Percentiles rank a stretch among this genome's conserved stretches.
Conservation (phyloP, 805 yeast genomes). For the Cyberlindnera americana region DNA sequence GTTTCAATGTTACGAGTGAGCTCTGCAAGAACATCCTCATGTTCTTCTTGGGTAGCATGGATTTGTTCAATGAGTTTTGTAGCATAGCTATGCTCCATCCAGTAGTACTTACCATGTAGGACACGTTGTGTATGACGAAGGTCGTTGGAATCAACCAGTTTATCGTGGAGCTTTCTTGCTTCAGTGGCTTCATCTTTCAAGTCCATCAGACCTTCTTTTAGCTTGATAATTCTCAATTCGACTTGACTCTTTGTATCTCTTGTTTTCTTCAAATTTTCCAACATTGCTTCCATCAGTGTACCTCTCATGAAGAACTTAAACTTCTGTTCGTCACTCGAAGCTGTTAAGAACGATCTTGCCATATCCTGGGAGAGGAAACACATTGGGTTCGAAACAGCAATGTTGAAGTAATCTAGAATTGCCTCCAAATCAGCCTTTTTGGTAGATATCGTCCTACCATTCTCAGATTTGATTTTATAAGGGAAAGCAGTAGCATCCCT, state of each 20-base stretch:
- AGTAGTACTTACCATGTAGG: constrained; percentile 45
- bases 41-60: constrained; percentile 12
- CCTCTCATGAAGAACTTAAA: constrained; percentile 79
- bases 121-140: constrained; percentile 36
- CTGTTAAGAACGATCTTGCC: constrained; percentile 84
- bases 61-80: constrained; percentile 13
- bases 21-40: constrained; percentile 8
- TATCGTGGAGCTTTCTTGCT: constrained; percentile 38
- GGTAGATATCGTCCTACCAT: constrained; percentile 50
- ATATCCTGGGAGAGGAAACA: constrained; percentile 91
- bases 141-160: constrained; percentile 39
- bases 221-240: constrained; percentile 36
- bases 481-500: constrained; percentile 44
- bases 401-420: constrained; percentile 65
- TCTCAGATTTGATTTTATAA: constrained; percentile 52
- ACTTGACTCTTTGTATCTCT: constrained; percentile 34
- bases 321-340: constrained; percentile 67
- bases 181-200: constrained; percentile 40
- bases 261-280: constrained; percentile 46
- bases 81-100: constrained; percentile 38
- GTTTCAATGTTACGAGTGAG: constrained; percentile 7
- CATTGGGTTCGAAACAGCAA: constrained; percentile 86
- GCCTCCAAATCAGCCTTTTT: constrained; percentile 64
- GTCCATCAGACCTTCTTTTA: constrained; percentile 36
- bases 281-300: constrained; percentile 65